These are phyloP conservation scores for Syzygium aromaticum DNA, from an alignment of 345 rosid genomes.

Conservation along the genomic window DNA sequence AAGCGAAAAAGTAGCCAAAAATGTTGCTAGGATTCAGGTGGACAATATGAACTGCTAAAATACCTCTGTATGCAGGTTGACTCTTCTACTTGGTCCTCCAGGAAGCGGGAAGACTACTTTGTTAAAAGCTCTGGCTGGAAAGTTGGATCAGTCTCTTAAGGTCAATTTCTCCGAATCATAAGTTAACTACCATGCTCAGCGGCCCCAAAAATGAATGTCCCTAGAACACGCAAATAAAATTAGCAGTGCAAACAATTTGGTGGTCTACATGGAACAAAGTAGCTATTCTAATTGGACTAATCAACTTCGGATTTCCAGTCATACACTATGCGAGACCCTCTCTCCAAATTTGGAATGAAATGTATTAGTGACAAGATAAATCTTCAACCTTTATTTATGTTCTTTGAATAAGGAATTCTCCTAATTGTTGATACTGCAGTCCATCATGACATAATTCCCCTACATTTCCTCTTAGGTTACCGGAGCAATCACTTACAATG, in stretches of 20 bases:
- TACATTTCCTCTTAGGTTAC: conserved; percentile 15
- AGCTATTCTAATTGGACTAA: not conserved
- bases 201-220: not conserved
- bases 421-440: not conserved
- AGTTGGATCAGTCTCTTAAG: conserved; percentile 37
- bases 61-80: conserved; percentile 29
- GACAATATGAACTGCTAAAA: not conserved
- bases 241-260: not conserved
- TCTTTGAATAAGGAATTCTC: not conserved
- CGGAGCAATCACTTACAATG: conserved; percentile 18
- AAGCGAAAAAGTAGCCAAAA: not conserved
- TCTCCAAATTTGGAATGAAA: not conserved
- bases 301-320: not conserved
- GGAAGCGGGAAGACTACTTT: conserved; percentile 73
- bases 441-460: not conserved
- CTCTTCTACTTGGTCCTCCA: conserved; percentile 74
- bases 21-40: not conserved
- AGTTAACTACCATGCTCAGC: not conserved
- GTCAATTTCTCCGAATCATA: conserved; percentile 8
- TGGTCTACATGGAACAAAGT: not conserved
- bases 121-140: conserved; percentile 62
- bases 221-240: not conserved
- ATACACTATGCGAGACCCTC: not conserved
- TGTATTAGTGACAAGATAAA: not conserved
- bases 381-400: not conserved